Evolutionary conservation across 73 alveolate genomes (phyloP), one percentile per base, ranked within the genome.

Genomic region (Halteria grandinella): DNA sequence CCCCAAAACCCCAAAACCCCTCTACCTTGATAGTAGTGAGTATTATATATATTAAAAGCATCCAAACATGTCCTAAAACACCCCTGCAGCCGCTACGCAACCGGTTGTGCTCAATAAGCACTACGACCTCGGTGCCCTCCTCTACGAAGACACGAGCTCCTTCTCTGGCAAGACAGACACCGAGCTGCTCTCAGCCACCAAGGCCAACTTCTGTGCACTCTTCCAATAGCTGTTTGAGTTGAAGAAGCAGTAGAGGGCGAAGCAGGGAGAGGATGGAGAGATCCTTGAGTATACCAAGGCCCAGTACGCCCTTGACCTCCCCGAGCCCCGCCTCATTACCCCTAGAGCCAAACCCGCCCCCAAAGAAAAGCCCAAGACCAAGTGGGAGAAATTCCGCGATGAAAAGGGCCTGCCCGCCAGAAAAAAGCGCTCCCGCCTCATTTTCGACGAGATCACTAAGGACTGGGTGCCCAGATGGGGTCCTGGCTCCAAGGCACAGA

Each of bases 401-500:
- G 94, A 83, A 70, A 87, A 85, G 76, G 98, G 98, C 4, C 53
- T 95, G 23, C 85, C 85, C 18, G 89, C 87, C 48, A 79, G 95
- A 59, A 49, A 74, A 58, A 95, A 88, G 87, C 86, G 98, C 60
- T 71, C 92, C 23, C 89, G 96, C 83, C 64, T 92, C 89, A 97
- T 94, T 50, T 94, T 47, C 62, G 95, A 92, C 47, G 92, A 75
- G 33, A 81, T 69, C 48, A 72, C 87, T 0, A 86, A 91, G 50
- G 97, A 89, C 39, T 94, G 93, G 91, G 97, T 92, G 24, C 96
- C 97, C 11, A 64, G 99, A 37, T 94, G 91, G 91, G 99, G 99
- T 14, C 78, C 77, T 51, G 77, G 83, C 29, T 70, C 93, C 54
- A 69, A 72, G 23, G 91, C 88, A 75, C 85, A 91, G 79, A 90